A percentile compares a stretch with the other conserved stretches of the same genome.
Conservation (phyloP, 805 yeast genomes). For the Cyberlindnera sargentensis region DNA sequence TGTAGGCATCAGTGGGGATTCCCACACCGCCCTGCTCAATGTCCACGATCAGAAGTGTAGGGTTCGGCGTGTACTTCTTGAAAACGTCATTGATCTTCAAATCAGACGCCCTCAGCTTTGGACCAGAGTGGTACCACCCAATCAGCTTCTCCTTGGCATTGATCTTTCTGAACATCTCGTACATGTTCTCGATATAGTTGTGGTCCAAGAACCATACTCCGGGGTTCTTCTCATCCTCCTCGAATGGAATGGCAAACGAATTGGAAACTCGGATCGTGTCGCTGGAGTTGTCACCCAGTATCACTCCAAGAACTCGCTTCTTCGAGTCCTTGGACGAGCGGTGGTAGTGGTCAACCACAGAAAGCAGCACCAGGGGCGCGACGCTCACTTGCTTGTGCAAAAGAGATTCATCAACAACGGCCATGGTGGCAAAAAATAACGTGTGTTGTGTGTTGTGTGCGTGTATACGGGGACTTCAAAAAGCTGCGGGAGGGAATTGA, state of each 20-base stretch:
- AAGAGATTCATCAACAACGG: constrained; percentile 17
- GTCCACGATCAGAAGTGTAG: constrained; percentile 84
- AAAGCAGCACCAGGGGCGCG: constrained; percentile 89
- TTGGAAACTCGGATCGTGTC: constrained; percentile 70
- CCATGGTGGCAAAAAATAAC: constrained; percentile 5
- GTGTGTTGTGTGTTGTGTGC: not conserved
- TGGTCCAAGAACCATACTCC: constrained; percentile 97
- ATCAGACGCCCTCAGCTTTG: constrained; percentile 82
- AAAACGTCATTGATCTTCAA: constrained; percentile 86
- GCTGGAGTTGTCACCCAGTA: constrained; percentile 68
- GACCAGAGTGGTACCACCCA: constrained; percentile 99
- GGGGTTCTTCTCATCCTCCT: constrained; percentile 88
- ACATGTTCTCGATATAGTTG: constrained; percentile 92
- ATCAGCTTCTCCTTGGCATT: constrained; percentile 93
- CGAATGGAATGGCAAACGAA: constrained; percentile 95
- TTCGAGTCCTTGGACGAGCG: constrained; percentile 68
- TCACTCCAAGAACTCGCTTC: constrained; percentile 90
- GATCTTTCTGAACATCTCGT: constrained; percentile 95
- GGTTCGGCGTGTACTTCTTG: constrained; percentile 74
- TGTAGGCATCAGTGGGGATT: constrained; percentile 92
- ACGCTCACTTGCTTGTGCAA: constrained; percentile 64
- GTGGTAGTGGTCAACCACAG: constrained; percentile 93
- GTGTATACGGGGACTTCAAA: no score
- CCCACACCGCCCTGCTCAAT: constrained; percentile 74
- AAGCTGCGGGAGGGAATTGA: no score